These are phyloP conservation scores for Plasmodium yoelii DNA, from an alignment of 169 alveolate species.

Conservation along the genomic window DNA sequence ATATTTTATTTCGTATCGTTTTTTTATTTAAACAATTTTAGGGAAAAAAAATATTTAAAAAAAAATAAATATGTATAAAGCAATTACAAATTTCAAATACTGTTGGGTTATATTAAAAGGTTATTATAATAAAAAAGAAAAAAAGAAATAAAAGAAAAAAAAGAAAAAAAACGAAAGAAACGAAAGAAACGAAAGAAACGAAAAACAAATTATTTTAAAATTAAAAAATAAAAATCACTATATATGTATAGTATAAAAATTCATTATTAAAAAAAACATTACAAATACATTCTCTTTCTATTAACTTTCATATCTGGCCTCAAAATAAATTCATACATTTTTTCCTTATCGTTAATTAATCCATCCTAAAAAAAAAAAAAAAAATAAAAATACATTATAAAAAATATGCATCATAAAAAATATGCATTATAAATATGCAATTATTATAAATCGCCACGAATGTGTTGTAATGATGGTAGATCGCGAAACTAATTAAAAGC, in stretches of 20 bases:
- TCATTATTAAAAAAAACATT: conserved; percentile 7
- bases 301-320: conserved; percentile 95
- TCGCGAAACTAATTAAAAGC: conserved; percentile 1
- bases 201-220: conserved; percentile 10
- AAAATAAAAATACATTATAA: no score
- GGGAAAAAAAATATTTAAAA: no score
- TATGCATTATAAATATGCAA: conserved; percentile 88
- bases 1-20: no score
- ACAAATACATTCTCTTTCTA: conserved; percentile 91
- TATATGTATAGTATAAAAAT: neutral
- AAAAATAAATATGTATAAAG: no score
- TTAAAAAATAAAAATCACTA: neutral
- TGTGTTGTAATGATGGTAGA: neutral
- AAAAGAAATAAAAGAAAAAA: no score
- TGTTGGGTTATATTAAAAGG: no score
- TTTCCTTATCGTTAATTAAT: conserved; percentile 87
- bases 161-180: neutral
- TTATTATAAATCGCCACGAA: conserved; percentile 64
- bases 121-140: no score
- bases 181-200: neutral
- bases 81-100: no score
- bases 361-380: conserved; percentile 85
- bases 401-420: no score
- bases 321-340: conserved; percentile 92
- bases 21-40: no score